Evolutionary conservation across 2,329 filamentous ascomycete genomes (phyloP).

Genomic region (Cryphonectria parasitica): DNA sequence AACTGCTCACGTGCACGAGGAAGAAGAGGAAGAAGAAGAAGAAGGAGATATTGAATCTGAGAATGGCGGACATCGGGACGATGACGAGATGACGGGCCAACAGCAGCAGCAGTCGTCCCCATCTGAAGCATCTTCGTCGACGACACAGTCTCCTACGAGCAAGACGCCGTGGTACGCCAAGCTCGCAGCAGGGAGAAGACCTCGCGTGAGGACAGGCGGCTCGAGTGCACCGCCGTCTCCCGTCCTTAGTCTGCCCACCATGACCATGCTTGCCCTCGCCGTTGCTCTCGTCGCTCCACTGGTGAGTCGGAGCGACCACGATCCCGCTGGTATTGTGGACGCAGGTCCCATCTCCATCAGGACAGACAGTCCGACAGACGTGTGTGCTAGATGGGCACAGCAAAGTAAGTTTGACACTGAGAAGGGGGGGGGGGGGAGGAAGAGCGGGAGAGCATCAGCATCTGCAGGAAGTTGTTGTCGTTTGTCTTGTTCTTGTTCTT

Average conservation of each 20-base stretch:
- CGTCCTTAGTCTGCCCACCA: slow-evolving; percentile 46
- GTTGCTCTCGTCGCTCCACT: slow-evolving; percentile 55
- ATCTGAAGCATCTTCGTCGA: slow-evolving; percentile 25
- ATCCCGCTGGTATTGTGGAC: slow-evolving; percentile 47
- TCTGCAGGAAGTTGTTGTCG: too few species aligned
- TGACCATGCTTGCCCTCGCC: slow-evolving; percentile 53
- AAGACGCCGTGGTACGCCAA: slow-evolving; percentile 49
- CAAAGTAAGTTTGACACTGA: slow-evolving; percentile 51
- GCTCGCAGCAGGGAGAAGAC: slow-evolving; percentile 45
- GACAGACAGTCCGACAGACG: slow-evolving; percentile 54
- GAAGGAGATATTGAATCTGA: neutral
- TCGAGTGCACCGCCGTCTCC: slow-evolving; percentile 49
- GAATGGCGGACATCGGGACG: too few species aligned
- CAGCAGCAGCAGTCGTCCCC: neutral
- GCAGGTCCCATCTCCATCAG: slow-evolving; percentile 52
- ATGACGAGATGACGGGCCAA: neutral
- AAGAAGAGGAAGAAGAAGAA: neutral
- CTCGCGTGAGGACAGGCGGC: slow-evolving; percentile 47
- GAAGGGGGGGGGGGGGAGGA: too few species aligned
- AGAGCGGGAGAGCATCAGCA: too few species aligned
- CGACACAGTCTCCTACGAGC: slow-evolving; percentile 27
- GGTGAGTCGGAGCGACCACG: slow-evolving; percentile 48
- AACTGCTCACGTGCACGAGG: slow-evolving; percentile 28
- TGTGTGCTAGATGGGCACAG: slow-evolving; percentile 69
- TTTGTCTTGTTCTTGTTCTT: neutral